Evolutionary conservation across 495 filamentous ascomycete species (phyloP).

Genomic region (Daldinia caldariorum): DNA sequence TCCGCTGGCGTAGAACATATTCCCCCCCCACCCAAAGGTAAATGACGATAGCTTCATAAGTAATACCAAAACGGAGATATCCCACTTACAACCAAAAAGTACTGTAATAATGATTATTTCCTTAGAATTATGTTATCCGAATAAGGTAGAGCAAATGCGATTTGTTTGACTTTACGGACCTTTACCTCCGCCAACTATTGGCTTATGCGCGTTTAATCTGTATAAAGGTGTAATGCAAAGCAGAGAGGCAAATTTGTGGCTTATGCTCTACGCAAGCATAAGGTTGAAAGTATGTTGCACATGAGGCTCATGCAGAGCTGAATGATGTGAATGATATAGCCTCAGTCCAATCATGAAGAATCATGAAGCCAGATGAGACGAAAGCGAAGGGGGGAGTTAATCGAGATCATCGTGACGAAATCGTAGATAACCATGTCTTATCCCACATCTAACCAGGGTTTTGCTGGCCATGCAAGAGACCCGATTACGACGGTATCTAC

Average conservation of each 20-base stretch:
- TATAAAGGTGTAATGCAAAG: not conserved
- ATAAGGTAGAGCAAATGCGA: not conserved
- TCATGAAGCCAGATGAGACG: constrained; percentile 27
- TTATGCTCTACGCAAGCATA: not conserved
- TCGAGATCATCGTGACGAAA: constrained; percentile 41
- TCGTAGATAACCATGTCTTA: constrained; percentile 8
- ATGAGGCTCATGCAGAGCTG: not conserved
- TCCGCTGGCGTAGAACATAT: constrained; percentile 12
- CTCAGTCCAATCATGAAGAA: constrained; percentile 24
- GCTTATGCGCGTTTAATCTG: too few relatives aligned
- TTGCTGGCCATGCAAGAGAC: not conserved
- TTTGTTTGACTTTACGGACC: not conserved
- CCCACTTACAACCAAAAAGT: not conserved
- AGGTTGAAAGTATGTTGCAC: too few relatives aligned
- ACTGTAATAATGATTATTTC: too few relatives aligned
- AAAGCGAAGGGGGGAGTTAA: constrained; percentile 12
- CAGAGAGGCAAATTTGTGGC: not conserved
- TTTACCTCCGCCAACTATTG: not conserved
- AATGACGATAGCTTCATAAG: constrained; percentile 32
- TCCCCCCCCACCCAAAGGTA: not conserved
- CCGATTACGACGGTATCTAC: not conserved
- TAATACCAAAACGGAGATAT: constrained; percentile 19
- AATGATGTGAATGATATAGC: not conserved
- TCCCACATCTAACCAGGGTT: not conserved
- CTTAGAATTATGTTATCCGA: not conserved